Base-by-base conservation (phyloP, 306 rosid species). In the Castanea sativa region DNA sequence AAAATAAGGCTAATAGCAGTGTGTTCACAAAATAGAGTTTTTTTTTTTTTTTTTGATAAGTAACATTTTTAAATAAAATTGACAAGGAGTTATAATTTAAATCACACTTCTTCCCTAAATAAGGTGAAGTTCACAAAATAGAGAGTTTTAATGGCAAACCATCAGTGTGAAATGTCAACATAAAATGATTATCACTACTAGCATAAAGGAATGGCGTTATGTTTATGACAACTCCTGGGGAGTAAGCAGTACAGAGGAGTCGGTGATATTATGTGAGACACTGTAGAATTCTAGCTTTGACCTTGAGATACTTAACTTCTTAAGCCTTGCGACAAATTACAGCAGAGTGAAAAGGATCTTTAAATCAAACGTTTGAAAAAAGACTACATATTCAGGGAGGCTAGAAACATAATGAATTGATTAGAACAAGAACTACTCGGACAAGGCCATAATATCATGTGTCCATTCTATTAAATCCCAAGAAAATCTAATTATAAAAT, bases 1-100 rank as follows among this genome's bases (percentile, higher is more conserved):
- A 76, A 82, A 45, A 43, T 76, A 63, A 73, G 58, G 63, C 58
- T 14, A 35, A 68, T 52, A 68, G 15, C 52, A n/a, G 72, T 67
- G 19, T 68, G 53, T 35, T 68, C 19, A 49, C 51, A 33, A 8
- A 13, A n/a, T 32, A 65, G 4, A 35, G 52, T 25, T 25, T 25
- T 25, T 25, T 25, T 1, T 25, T 25, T 25, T 1, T 25, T 25
- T 25, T 1, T 25, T 1, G 1, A 25, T 25, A 25, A 25, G 27
- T 25, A 25, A 25, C 1, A 25, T 1, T 25, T 25, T 25, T 25
- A 25, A 25, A 25, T 25, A 25, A 25, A 25, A 25, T 25, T 25
- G 27, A 25, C 27, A 25, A 25, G 1, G 27, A 25, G 2, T 25
- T 25, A 25, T 25, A 25, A 25, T 25, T 25, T 25, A 25, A 25